Evolutionary conservation across 106 monocot genomes (phyloP).

Genomic region (Dendrobium chrysotoxum): DNA sequence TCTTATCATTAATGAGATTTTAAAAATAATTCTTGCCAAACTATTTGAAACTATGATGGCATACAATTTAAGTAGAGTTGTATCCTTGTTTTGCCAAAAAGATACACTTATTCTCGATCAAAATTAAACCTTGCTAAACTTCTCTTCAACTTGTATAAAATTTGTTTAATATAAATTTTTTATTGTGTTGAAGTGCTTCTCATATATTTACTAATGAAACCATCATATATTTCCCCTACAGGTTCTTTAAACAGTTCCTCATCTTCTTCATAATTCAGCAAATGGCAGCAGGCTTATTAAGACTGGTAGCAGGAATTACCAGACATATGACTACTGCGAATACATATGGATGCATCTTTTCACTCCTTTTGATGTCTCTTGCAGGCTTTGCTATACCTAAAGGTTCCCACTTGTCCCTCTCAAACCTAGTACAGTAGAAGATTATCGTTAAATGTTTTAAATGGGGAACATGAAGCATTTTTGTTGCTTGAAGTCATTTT

Average conservation of each 20-base stretch:
- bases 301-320: constrained; percentile 55
- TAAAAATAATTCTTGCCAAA: not conserved
- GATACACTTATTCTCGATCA: not conserved
- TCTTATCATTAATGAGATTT: not conserved
- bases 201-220: not conserved
- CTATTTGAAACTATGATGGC: not conserved
- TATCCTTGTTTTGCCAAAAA: not conserved
- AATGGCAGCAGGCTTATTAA: constrained; percentile 69
- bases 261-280: constrained; percentile 48
- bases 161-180: not conserved
- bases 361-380: constrained; percentile 38
- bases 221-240: constrained; percentile 1
- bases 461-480: not conserved
- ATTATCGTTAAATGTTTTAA: not conserved
- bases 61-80: no score
- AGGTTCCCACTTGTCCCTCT: constrained; percentile 15
- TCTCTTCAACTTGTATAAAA: not conserved
- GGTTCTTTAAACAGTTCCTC: constrained; percentile 64
- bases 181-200: not conserved
- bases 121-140: not conserved
- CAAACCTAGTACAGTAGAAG: not conserved
- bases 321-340: constrained; percentile 9
- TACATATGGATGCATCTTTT: not conserved
- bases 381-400: constrained; percentile 67
- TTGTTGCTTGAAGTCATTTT: not conserved